phyloP scores from a whole-genome alignment of 148 eudicot genomes.

The Persicaria maculosa region DNA sequence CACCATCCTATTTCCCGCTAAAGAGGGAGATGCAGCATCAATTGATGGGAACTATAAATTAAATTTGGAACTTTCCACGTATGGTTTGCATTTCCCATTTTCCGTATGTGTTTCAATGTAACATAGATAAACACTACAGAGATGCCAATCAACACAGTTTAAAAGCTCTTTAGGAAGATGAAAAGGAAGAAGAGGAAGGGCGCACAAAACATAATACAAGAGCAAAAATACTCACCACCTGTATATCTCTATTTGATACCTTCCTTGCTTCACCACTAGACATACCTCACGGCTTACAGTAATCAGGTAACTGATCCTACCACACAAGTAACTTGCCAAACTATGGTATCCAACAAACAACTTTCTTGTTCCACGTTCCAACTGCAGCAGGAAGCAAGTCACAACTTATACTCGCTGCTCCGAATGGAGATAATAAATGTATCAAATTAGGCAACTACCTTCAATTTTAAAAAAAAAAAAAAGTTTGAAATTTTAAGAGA shows the following conservation, averaged over 20 bases:
- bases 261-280: conserved; percentile 13
- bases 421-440: neutral
- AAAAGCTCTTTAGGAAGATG: neutral
- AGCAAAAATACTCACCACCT: conserved; percentile 4
- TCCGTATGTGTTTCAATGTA: no score
- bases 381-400: neutral
- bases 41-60: no score
- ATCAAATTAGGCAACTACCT: neutral
- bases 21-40: neutral
- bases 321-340: neutral
- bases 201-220: no score
- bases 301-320: neutral
- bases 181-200: neutral
- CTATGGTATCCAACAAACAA: neutral
- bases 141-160: neutral
- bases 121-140: neutral
- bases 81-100: no score
- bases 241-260: conserved; percentile 13
- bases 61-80: no score
- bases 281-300: neutral
- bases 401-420: neutral
- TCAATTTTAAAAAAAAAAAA: neutral
- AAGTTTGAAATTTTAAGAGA: neutral
- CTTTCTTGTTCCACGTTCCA: neutral
- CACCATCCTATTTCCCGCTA: neutral